Evolutionary conservation across 1,139 yeast genomes (phyloP), one percentile per base, ranked within the genome.

Genomic region (Yamadazyma sp.): DNA sequence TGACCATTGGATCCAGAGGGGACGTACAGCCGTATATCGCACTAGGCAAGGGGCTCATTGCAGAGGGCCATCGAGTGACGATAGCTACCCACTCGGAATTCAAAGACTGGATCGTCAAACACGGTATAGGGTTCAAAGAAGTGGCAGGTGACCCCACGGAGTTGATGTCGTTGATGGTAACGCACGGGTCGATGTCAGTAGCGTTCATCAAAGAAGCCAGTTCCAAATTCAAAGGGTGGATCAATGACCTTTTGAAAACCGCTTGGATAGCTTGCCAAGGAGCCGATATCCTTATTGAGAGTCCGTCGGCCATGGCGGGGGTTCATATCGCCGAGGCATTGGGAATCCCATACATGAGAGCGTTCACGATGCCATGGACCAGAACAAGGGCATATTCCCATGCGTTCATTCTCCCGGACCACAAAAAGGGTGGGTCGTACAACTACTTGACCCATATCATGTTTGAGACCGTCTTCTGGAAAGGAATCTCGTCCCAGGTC

Each of bases 281-380:
- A 1, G 74, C 91, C 2, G 98, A 91, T 54, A 76, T 92, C 17
- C 65, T 91, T 45, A 87, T 91, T 44, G 98, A 91, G 57, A 85
- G 95, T 29, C 98, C 98, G 0, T 86, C 95, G 5, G 94, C 97
- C 0, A 89, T 91, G 94, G 92, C 85, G 9, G 98, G 98, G 9
- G 78, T 91, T 31, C 98, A 91, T 56, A 85, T 92, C 43, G 97
- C 98, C 1, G 98, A 91, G 58, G 95, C 95, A 0, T 63, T 91
- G 42, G 79, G 81, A 14, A 85, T 91, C 38, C 96, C 98, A 0
- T 91, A 91, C 56, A 86, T 87, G 69, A 72, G 98, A 51, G 97
- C 98, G 0, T 92, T 91, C 56, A 92, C 98, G 0, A 91, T 91
- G 98, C 98, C 98, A 0, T 91, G 98, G 98, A 87, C 97, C 0